phyloP scores from a whole-genome alignment of 768 basidiomycete genomes.

The Leccinum barrowsii region DNA sequence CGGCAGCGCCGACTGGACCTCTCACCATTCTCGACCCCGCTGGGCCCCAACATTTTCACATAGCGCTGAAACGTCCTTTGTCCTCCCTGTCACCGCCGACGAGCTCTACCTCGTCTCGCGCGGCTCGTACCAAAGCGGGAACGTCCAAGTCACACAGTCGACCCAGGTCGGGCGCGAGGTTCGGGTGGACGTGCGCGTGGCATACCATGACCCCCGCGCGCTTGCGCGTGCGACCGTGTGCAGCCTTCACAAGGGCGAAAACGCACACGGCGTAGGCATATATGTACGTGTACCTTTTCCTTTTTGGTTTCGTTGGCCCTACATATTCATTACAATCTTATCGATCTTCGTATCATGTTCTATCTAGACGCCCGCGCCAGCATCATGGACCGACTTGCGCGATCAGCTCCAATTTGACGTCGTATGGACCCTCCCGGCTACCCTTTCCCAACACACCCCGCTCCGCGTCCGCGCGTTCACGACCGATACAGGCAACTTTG shows the following conservation, averaged over 20 bases:
- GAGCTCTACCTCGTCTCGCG: conserved; percentile 34
- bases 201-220: conserved; percentile 23
- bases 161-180: conserved; percentile 9
- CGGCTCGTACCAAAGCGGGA: conserved; percentile 27
- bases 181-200: conserved; percentile 28
- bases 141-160: conserved; percentile 17
- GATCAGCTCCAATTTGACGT: conserved; percentile 28
- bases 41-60: conserved; percentile 18
- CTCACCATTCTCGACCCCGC: conserved; percentile 4
- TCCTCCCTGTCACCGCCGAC: conserved; percentile 29
- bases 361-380: conserved; percentile 15
- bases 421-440: conserved; percentile 28
- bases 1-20: conserved; percentile 12
- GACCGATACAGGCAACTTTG: conserved; percentile 29
- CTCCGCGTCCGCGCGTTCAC: conserved; percentile 28
- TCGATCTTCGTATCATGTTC: not conserved
- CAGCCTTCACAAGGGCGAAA: conserved; percentile 23
- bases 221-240: conserved; percentile 32
- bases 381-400: not conserved
- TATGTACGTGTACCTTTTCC: conserved; percentile 25
- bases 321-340: not conserved
- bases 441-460: conserved; percentile 1
- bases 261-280: conserved; percentile 35
- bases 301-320: not conserved
- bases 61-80: conserved; percentile 24